Conservation (phyloP, 352 stramenopile genomes). For the Albugo laibachii region DNA sequence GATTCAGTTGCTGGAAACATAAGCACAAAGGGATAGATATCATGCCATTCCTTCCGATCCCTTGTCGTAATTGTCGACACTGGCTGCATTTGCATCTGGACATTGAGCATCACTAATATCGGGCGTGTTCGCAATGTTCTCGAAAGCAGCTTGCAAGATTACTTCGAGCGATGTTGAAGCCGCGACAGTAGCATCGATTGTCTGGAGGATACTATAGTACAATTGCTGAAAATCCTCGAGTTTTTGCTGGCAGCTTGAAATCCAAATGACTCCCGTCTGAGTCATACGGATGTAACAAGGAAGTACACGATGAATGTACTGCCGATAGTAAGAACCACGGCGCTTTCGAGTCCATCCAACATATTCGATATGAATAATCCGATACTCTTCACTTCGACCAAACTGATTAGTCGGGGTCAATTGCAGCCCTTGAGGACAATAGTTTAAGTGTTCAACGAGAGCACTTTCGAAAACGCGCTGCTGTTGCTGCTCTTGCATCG, state of each 20-base stretch:
- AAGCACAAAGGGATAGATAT: too few species aligned
- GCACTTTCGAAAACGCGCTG: constrained; percentile 12
- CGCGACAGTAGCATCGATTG: too few species aligned
- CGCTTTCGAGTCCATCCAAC: constrained; percentile 14
- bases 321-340: constrained; percentile 28
- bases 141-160: too few species aligned
- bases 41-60: too few species aligned
- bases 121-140: too few species aligned
- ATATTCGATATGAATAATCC: constrained; percentile 46
- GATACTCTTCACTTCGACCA: constrained; percentile 39
- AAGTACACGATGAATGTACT: constrained; percentile 45
- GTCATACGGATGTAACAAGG: constrained; percentile 55
- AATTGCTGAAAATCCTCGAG: neutral
- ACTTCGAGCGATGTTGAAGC: too few species aligned
- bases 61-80: too few species aligned
- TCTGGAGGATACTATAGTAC: too few species aligned
- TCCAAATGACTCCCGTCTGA: constrained; percentile 48
- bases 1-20: too few species aligned
- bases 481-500: constrained; percentile 10
- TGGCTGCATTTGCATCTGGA: too few species aligned
- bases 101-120: too few species aligned
- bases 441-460: constrained; percentile 26
- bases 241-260: constrained; percentile 58
- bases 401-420: constrained; percentile 1
- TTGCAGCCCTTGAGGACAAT: constrained; percentile 20